phyloP scores from a whole-genome alignment of 2,329 filamentous ascomycete genomes.

The Exophiala viscosa region DNA sequence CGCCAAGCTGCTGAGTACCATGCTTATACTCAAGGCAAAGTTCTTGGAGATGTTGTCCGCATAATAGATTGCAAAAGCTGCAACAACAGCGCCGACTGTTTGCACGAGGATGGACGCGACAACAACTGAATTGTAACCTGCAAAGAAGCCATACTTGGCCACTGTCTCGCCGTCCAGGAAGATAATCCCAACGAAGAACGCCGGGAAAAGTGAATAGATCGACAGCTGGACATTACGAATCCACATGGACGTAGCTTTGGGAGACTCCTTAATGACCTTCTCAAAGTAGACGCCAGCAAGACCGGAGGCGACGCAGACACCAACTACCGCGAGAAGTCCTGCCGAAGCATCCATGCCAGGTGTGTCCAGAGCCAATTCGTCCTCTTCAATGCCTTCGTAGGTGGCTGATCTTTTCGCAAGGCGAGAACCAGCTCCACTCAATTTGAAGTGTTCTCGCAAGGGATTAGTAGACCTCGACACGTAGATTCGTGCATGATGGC shows the following conservation, averaged over 20 bases:
- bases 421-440: conserved; percentile 39
- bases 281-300: conserved; percentile 69
- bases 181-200: conserved; percentile 78
- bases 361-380: conserved; percentile 47
- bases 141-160: conserved; percentile 81
- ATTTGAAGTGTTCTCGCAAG: conserved; percentile 60
- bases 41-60: conserved; percentile 91
- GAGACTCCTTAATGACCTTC: conserved; percentile 86
- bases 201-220: conserved; percentile 88
- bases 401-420: conserved; percentile 73
- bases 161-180: conserved; percentile 85
- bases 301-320: conserved; percentile 75
- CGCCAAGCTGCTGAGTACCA: conserved; percentile 78
- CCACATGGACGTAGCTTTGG: conserved; percentile 75
- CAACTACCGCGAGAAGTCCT: conserved; percentile 72
- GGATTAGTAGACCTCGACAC: conserved; percentile 78
- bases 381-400: conserved; percentile 78
- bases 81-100: conserved; percentile 77
- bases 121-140: conserved; percentile 88
- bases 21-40: conserved; percentile 88
- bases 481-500: conserved; percentile 56
- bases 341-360: conserved; percentile 71
- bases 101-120: conserved; percentile 83
- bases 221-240: conserved; percentile 91
- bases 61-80: conserved; percentile 75